Conservation (phyloP, 1,139 yeast genomes). For the Kodamaea sp. region DNA sequence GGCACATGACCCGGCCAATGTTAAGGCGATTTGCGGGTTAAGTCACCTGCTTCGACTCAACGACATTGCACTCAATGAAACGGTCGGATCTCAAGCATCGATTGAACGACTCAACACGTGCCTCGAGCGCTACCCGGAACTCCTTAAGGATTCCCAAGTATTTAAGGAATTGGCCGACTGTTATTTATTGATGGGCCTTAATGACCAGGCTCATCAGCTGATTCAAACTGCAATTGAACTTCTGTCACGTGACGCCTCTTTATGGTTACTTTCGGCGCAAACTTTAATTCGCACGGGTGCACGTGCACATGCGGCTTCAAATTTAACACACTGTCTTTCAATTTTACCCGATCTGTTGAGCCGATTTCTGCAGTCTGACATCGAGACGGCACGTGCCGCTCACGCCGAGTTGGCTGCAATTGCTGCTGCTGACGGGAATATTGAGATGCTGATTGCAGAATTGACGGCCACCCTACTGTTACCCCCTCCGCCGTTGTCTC, state of each 20-base stretch:
- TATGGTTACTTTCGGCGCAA: conserved; percentile 49
- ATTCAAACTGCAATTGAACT: conserved; percentile 45
- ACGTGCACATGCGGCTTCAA: conserved; percentile 42
- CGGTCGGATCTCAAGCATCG: conserved; percentile 40
- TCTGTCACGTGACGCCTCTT: conserved; percentile 39
- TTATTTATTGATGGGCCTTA: conserved; percentile 43
- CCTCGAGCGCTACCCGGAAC: conserved; percentile 29
- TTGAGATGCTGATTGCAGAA: conserved; percentile 46
- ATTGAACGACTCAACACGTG: conserved; percentile 42
- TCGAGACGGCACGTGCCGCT: conserved; percentile 48
- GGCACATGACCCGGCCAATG: conserved; percentile 39
- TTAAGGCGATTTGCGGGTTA: conserved; percentile 42
- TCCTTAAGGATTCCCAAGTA: conserved; percentile 32
- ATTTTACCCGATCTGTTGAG: conserved; percentile 31
- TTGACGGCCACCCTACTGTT: conserved; percentile 46
- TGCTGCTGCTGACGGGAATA: conserved; percentile 49
- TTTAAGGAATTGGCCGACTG: conserved; percentile 51
- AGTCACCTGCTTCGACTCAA: conserved; percentile 36
- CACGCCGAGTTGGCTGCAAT: conserved; percentile 54
- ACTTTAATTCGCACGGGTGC: conserved; percentile 41
- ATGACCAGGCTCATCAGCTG: conserved; percentile 50
- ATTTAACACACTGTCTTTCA: conserved; percentile 43
- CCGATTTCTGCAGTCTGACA: conserved; percentile 26
- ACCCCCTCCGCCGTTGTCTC: conserved; percentile 46
- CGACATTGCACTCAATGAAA: conserved; percentile 34